Evolutionary conservation across 2,329 filamentous ascomycete species (phyloP), one percentile per base, ranked within the genome.

Genomic region (Aspergillus phoenicis): DNA sequence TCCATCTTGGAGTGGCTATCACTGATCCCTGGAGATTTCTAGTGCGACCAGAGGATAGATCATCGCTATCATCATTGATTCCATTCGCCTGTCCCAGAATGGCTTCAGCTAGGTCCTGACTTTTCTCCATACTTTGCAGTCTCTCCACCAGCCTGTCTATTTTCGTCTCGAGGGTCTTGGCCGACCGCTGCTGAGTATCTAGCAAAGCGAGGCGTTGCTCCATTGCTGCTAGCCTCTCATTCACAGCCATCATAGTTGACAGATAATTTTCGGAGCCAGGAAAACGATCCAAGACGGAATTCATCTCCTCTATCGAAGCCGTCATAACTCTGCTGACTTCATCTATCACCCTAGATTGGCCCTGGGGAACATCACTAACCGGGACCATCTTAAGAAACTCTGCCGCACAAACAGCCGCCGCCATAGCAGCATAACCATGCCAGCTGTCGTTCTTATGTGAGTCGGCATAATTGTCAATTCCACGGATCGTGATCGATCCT

Each of bases 401-500:
- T 8, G 3, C 17, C 11, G 41, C 41, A 11, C 17, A 54, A 5
- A 54, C 53, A 1, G 59, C 59, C 1, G 59, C 59, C 2, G 47
- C 41, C 2, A 45, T n/a, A 30, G 68, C 60, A 26, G 69, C 69
- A 59, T 71, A 71, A 0, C 24, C 38, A 30, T 72, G 67, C 69
- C 70, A 72, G n/a, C 26, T 13, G 6, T 71, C 59, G 28, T 60
- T 62, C 15, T 68, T 68, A 33, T 67, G 64, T 1, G 60, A 63
- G 20, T 67, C 65, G 4, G 64, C 49, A 30, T 67, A 67, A 26
- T 68, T 61, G 47, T 59, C 62, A 15, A 67, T 60, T 1, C 64
- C 65, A 17, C 64, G 60, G 20, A 67, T 38, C 2, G 8, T 13
- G 8, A 45, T 0, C 3, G 41, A 17, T 22, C 20, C 41, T 8